phyloP scores from a whole-genome alignment of 257 asterid genomes.

The Przewalskia tangutica region DNA sequence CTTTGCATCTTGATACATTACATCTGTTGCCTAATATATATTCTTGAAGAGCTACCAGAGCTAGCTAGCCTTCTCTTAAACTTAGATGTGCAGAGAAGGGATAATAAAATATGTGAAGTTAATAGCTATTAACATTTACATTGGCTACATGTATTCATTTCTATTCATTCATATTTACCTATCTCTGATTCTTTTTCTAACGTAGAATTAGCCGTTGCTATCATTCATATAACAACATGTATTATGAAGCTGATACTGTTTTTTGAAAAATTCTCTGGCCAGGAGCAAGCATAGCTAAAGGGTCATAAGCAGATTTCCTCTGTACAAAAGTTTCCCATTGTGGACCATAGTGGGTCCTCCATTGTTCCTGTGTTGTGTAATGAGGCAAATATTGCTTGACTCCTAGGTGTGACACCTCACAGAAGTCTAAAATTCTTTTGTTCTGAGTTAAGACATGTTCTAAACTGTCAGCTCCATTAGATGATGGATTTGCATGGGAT shows the following conservation, averaged over 20 bases:
- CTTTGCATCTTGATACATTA: background rate
- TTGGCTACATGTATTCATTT: background rate
- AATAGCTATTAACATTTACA: constrained; percentile 23
- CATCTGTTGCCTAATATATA: background rate
- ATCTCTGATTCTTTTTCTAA: background rate
- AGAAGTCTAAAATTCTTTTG: constrained; percentile 49
- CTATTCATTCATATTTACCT: background rate
- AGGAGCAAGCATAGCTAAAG: constrained; percentile 79
- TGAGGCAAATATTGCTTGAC: constrained; percentile 78
- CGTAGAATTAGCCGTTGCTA: background rate
- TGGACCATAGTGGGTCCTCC: constrained; percentile 71
- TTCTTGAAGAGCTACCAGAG: constrained; percentile 1
- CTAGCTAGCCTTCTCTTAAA: constrained; percentile 14
- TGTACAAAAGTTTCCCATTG: constrained; percentile 58
- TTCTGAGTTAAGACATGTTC: constrained; percentile 36
- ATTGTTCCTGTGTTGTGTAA: constrained; percentile 56
- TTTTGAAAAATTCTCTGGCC: constrained; percentile 86
- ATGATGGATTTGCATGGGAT: constrained; percentile 46
- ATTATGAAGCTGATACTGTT: constrained; percentile 48
- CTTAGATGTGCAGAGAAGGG: constrained; percentile 31
- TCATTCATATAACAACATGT: background rate
- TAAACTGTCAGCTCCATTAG: constrained; percentile 37
- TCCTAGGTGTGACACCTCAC: constrained; percentile 47
- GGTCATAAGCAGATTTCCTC: constrained; percentile 76
- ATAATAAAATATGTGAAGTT: constrained; percentile 19